Evolutionary conservation across 345 rosid genomes (phyloP), one percentile per base, ranked within the genome.

Genomic region (Corymbia maculata): DNA sequence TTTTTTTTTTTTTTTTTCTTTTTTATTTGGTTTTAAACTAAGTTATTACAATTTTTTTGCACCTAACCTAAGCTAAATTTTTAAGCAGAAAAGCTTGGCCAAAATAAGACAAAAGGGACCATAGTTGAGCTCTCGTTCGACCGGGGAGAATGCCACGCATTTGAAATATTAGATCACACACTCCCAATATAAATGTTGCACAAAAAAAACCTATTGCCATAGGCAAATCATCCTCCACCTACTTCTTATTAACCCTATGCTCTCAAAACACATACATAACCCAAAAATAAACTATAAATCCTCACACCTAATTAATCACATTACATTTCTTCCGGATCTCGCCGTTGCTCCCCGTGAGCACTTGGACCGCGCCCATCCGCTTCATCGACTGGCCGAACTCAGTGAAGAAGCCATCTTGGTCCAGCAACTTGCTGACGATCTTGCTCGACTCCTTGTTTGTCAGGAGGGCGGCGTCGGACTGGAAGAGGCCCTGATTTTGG

Each of bases 381-480:
- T 86, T 47, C 92, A 93, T 93, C 87, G 94, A 91, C 51, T 86
- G 86, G 30, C 86, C 89, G 57, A 93, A 92, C 88, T 89, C 90
- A 5, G 89, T 86, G 70, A 92, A 88, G 87, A 91, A 92, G 24
- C 49, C n/a, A 45, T 85, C 64, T 24, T 89, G 52, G 32, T 59
- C 64, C 57, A 87, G 89, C 51, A 75, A 21, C 88, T 45, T 61
- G 85, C 87, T 9, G 87, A 85, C 21, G 85, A 87, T 22, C 61
- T 84, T 14, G 93, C 88, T 3, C 85, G 90, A 9, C 70, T 61
- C 14, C 49, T 9, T 3, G 75, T 88, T 3, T 7, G 93, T 89
- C 84, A 92, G 86, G 52, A 93, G 88, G 21, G 90, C 92, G 9
- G 92, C 93, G 52, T 93, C 94, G 12, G 91, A 88, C 44, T 64